Conservation (phyloP, 805 yeast genomes). For the Cyberlindnera veronae region DNA sequence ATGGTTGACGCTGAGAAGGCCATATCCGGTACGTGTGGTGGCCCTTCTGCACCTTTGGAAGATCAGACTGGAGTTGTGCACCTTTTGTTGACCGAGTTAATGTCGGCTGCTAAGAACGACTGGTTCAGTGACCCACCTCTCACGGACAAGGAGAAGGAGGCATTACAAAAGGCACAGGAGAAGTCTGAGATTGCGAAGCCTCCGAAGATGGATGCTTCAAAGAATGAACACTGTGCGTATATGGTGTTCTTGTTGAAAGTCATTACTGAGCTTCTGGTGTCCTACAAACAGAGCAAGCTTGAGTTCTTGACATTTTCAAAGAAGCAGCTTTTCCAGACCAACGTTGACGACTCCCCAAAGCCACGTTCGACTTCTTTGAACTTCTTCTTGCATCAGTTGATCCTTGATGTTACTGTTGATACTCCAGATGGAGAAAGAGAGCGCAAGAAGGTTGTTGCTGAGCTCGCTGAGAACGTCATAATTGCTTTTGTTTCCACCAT, state of each 20-base stretch:
- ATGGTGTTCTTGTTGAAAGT: conserved; percentile 65
- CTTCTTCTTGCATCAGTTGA: conserved; percentile 68
- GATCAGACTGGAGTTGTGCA: conserved; percentile 59
- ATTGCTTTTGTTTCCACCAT: conserved; percentile 60
- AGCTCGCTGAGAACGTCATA: conserved; percentile 58
- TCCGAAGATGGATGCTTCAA: conserved; percentile 35
- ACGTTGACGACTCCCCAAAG: conserved; percentile 39
- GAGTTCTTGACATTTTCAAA: conserved; percentile 79
- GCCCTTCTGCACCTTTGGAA: conserved; percentile 14
- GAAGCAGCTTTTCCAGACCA: conserved; percentile 34
- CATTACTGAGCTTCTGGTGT: conserved; percentile 66
- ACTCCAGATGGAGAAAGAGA: conserved; percentile 38
- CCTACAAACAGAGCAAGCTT: conserved; percentile 76
- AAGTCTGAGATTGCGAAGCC: conserved; percentile 23
- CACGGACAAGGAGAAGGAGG: conserved; percentile 26
- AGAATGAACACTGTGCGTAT: conserved; percentile 59
- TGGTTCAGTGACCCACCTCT: conserved; percentile 38
- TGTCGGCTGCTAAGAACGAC: conserved; percentile 42
- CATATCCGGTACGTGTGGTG: not conserved
- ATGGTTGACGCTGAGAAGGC: conserved; percentile 21
- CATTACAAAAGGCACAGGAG: conserved; percentile 30
- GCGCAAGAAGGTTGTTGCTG: conserved; percentile 55
- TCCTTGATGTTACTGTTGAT: conserved; percentile 44
- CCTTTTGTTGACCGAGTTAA: conserved; percentile 59
- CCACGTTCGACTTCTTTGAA: conserved; percentile 79